Evolutionary conservation across 108 stramenopile species (phyloP).

Genomic region (Cylindrotheca closterium): DNA sequence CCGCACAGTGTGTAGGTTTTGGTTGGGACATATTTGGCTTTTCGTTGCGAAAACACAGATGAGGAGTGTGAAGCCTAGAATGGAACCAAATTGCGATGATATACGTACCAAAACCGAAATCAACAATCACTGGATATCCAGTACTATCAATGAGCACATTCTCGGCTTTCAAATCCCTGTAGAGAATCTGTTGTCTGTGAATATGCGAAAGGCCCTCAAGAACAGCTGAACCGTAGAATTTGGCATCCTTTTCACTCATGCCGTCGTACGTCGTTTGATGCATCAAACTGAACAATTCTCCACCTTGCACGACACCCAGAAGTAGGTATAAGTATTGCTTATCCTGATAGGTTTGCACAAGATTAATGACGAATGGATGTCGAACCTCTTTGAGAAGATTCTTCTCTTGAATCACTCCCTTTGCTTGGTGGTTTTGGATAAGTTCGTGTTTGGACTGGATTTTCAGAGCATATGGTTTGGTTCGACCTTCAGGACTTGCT

Average conservation of each 20-base stretch:
- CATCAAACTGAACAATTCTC: slow-evolving; percentile 81
- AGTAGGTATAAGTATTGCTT: slow-evolving; percentile 67
- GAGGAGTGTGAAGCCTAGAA: slow-evolving; percentile 34
- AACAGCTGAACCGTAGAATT: slow-evolving; percentile 76
- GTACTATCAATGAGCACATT: slow-evolving; percentile 66
- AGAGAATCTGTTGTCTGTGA: slow-evolving; percentile 84
- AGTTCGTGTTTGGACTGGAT: slow-evolving; percentile 87
- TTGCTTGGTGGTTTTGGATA: slow-evolving; percentile 82
- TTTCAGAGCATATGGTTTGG: slow-evolving; percentile 83
- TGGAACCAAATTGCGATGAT: slow-evolving; percentile 19
- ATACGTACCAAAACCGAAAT: slow-evolving; percentile 84
- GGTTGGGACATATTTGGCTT: slow-evolving; percentile 53
- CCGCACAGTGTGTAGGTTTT: slow-evolving; percentile 95
- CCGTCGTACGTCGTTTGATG: slow-evolving; percentile 64
- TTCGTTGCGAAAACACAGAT: too few relatives aligned
- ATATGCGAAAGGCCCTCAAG: slow-evolving; percentile 90
- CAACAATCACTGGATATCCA: slow-evolving; percentile 87
- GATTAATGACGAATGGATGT: slow-evolving; percentile 92
- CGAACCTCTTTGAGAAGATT: slow-evolving; percentile 84
- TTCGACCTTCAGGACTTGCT: slow-evolving; percentile 18
- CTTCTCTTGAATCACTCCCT: slow-evolving; percentile 77
- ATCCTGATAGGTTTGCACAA: slow-evolving; percentile 88
- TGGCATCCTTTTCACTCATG: slow-evolving; percentile 59
- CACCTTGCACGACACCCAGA: slow-evolving; percentile 74
- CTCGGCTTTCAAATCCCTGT: slow-evolving; percentile 93